Percentiles rank a stretch among this genome's conserved stretches.
phyloP scores from a whole-genome alignment of 495 filamentous ascomycete genomes.

The Lasiosphaeria miniovina region DNA sequence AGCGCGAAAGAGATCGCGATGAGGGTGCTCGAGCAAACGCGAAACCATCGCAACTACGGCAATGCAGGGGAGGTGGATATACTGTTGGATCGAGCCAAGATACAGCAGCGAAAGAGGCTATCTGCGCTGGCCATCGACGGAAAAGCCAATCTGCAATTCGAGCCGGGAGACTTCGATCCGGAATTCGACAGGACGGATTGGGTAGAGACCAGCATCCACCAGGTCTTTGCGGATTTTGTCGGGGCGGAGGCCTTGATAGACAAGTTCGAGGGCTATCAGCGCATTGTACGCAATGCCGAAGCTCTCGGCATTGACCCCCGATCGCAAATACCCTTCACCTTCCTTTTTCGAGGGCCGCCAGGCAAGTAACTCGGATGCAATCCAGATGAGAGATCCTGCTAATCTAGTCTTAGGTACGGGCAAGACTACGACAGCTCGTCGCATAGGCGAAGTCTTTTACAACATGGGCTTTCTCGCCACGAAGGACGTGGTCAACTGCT shows the following conservation, averaged over 20 bases:
- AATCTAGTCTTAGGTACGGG: constrained; percentile 61
- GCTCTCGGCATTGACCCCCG: constrained; percentile 57
- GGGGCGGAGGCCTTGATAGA: constrained; percentile 62
- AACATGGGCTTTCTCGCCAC: constrained; percentile 62
- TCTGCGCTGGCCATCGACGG: no score
- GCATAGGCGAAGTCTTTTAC: constrained; percentile 71
- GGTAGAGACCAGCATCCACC: constrained; percentile 48
- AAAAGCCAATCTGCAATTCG: constrained; percentile 34
- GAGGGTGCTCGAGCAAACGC: constrained; percentile 48
- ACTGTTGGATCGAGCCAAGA: constrained; percentile 58
- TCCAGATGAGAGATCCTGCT: no score
- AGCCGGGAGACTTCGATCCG: constrained; percentile 65
- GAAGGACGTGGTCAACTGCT: constrained; percentile 55
- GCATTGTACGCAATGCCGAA: constrained; percentile 52
- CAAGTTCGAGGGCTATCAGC: constrained; percentile 59
- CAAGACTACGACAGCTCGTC: constrained; percentile 68
- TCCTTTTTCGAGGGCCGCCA: constrained; percentile 43
- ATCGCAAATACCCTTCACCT: constrained; percentile 39
- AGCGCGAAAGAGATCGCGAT: constrained; percentile 45
- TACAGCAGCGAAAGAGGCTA: constrained; percentile 51
- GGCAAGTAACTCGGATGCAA: no score
- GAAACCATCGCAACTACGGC: constrained; percentile 57
- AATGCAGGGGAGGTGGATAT: constrained; percentile 67
- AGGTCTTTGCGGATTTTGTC: constrained; percentile 61
- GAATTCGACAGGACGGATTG: constrained; percentile 57